These are phyloP conservation scores for Prototheca stagnorum DNA, from an alignment of 163 green algal species.

Conservation along the genomic window DNA sequence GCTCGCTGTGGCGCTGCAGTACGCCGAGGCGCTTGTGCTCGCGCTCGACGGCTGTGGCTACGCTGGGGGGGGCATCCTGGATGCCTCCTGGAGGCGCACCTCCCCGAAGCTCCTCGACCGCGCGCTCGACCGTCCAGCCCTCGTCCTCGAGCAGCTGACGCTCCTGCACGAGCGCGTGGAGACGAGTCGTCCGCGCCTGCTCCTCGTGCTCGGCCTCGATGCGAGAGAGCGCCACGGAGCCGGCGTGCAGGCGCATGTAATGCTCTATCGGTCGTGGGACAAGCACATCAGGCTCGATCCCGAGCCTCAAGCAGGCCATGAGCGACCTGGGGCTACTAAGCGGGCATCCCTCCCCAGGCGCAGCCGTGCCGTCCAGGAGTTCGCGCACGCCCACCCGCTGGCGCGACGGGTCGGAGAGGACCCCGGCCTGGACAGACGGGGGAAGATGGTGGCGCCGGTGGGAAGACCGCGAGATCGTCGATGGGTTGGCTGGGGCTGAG, in stretches of 20 bases:
- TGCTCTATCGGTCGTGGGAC: conserved; percentile 24
- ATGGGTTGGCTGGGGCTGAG: too few relatives aligned
- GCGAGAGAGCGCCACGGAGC: conserved; percentile 36
- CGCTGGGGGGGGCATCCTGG: too few relatives aligned
- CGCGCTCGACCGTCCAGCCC: conserved; percentile 15
- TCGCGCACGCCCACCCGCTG: background rate
- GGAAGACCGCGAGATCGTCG: too few relatives aligned
- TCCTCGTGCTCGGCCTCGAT: conserved; percentile 45
- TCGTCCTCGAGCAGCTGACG: conserved; percentile 17
- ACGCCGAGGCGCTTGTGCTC: conserved; percentile 55
- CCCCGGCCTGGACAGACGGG: too few relatives aligned
- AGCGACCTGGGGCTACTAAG: conserved; percentile 47
- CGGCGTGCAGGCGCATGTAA: conserved; percentile 28
- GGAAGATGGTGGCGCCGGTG: too few relatives aligned
- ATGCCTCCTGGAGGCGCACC: too few relatives aligned
- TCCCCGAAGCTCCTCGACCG: too few relatives aligned
- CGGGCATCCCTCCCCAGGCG: too few relatives aligned
- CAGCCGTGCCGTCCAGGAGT: conserved; percentile 2
- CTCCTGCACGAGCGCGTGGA: conserved; percentile 37
- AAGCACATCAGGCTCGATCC: conserved; percentile 59
- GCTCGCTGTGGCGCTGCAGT: conserved; percentile 54
- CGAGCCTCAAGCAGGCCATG: conserved; percentile 58
- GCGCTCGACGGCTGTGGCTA: too few relatives aligned
- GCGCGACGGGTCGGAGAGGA: background rate
- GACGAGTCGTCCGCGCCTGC: conserved; percentile 21